Percentiles rank a stretch among this genome's conserved stretches.
phyloP scores from a whole-genome alignment of 169 alveolate genomes.

The Cryptosporidium andersoni region DNA sequence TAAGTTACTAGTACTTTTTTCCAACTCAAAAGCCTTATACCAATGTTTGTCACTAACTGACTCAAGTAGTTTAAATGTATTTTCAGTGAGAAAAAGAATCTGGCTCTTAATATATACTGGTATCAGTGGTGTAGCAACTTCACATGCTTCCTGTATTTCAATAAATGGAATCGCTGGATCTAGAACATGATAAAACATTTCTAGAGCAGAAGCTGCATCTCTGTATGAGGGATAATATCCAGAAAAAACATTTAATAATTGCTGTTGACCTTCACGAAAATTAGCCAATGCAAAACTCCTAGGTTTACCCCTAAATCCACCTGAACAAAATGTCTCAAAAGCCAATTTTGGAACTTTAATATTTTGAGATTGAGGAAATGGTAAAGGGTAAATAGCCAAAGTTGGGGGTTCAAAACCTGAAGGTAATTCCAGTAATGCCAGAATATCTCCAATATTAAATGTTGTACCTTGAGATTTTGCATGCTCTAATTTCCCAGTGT shows the following conservation, averaged over 20 bases:
- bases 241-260: constrained; percentile 29
- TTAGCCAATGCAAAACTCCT: constrained; percentile 47
- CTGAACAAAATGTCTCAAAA: constrained; percentile 57
- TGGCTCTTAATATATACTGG: constrained; percentile 2
- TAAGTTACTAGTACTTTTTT: background rate
- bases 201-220: constrained; percentile 14
- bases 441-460: constrained; percentile 79
- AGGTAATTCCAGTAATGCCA: constrained; percentile 68
- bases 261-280: constrained; percentile 54
- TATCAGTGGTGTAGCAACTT: constrained; percentile 45
- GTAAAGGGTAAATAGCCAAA: constrained; percentile 37
- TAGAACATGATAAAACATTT: constrained; percentile 50
- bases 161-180: constrained; percentile 54
- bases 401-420: constrained; percentile 45
- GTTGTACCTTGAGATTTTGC: constrained; percentile 80
- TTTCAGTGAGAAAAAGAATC: constrained; percentile 22
- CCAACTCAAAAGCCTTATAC: constrained; percentile 31
- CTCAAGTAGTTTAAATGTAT: constrained; percentile 21
- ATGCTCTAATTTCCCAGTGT: constrained; percentile 79
- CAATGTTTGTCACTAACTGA: constrained; percentile 15
- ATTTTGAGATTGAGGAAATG: constrained; percentile 21
- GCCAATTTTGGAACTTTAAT: constrained; percentile 52
- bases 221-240: constrained; percentile 46
- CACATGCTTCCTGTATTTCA: constrained; percentile 60
- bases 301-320: constrained; percentile 57